A percentile compares a stretch with the other conserved stretches of the same genome.
Conservation (phyloP, 148 eudicot genomes). For the Amaranthus cruentus region DNA sequence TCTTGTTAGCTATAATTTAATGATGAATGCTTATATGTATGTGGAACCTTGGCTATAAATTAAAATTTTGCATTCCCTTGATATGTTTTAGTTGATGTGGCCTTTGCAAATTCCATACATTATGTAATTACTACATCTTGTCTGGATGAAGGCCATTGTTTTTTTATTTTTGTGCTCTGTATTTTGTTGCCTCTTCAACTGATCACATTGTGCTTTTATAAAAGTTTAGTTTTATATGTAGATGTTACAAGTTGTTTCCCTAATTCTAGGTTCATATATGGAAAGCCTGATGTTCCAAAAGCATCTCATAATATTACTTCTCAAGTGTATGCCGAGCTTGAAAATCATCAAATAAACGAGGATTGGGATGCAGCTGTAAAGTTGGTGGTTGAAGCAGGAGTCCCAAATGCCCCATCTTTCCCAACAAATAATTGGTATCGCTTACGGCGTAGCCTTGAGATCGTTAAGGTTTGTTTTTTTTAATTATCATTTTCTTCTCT, state of each 20-base stretch:
- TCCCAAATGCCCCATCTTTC: constrained; percentile 57
- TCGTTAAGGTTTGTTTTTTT: constrained; percentile 52
- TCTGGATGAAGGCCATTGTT: background rate
- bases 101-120: background rate
- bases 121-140: too few relatives aligned
- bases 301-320: constrained; percentile 65
- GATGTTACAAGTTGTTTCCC: constrained; percentile 8
- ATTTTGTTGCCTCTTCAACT: background rate
- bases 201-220: background rate
- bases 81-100: background rate
- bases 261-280: constrained; percentile 74
- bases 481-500: background rate
- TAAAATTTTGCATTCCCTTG: constrained; percentile 4
- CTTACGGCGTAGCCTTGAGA: constrained; percentile 79
- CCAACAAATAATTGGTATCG: constrained; percentile 93
- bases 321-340: constrained; percentile 71
- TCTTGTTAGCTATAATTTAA: background rate
- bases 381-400: constrained; percentile 78
- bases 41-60: background rate
- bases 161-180: background rate
- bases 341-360: constrained; percentile 40
- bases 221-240: background rate
- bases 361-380: constrained; percentile 91
- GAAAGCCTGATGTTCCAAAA: constrained; percentile 93
- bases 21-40: background rate